These are phyloP conservation scores for Ustilago bromivora DNA, from an alignment of 1,284 basidiomycete genomes.

Conservation along the genomic window DNA sequence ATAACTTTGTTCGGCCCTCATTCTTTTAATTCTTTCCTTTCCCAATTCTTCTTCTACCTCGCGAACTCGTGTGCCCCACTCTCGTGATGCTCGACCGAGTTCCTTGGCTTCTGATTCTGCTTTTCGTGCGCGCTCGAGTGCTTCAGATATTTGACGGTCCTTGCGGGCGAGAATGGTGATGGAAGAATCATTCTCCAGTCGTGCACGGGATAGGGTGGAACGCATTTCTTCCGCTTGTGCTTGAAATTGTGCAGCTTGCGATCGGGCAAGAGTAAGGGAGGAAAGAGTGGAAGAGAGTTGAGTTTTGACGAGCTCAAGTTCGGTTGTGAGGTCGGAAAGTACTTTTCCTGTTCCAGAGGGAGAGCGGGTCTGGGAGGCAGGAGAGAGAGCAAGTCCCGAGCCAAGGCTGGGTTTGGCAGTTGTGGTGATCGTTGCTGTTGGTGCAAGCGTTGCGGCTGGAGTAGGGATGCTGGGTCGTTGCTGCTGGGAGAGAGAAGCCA, in stretches of 20 bases:
- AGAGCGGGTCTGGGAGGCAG: slow-evolving; percentile 1
- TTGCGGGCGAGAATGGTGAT: slow-evolving; percentile 87
- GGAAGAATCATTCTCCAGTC: slow-evolving; percentile 84
- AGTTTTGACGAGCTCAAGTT: slow-evolving; percentile 27
- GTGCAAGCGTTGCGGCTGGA: neutral
- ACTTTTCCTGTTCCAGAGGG: slow-evolving; percentile 35
- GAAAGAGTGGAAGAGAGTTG: slow-evolving; percentile 83
- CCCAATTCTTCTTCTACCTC: slow-evolving; percentile 58
- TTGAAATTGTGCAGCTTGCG: slow-evolving; percentile 79
- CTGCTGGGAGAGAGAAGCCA: neutral
- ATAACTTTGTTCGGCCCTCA: slow-evolving; percentile 53
- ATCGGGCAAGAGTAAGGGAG: slow-evolving; percentile 80
- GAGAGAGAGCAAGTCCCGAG: neutral
- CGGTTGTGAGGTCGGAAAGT: slow-evolving; percentile 50
- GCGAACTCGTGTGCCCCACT: slow-evolving; percentile 63
- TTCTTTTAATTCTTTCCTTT: slow-evolving; percentile 49
- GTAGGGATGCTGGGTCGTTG: neutral
- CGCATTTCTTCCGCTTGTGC: slow-evolving; percentile 86
- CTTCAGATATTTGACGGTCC: slow-evolving; percentile 82
- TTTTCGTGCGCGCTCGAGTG: slow-evolving; percentile 63
- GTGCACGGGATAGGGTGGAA: slow-evolving; percentile 81
- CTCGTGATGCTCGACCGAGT: slow-evolving; percentile 55
- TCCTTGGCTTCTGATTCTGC: slow-evolving; percentile 67
- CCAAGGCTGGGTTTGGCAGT: neutral
- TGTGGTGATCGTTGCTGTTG: slow-evolving; percentile 8